A percentile compares a stretch with the other conserved stretches of the same genome.
phyloP scores from a whole-genome alignment of 2,329 filamentous ascomycete genomes.

The Cryphonectria carpinicola region DNA sequence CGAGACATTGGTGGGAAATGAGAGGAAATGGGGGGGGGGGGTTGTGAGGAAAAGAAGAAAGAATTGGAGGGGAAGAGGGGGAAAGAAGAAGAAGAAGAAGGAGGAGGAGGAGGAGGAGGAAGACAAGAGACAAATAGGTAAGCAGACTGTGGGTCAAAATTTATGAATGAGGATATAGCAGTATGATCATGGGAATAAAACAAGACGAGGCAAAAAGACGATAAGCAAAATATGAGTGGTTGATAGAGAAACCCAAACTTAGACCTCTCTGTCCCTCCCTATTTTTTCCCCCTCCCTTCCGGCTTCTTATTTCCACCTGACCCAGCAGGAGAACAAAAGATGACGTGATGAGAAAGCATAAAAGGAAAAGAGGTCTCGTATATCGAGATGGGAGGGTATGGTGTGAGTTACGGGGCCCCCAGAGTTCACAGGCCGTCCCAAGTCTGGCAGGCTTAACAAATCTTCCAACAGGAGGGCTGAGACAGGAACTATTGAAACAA shows the following conservation, averaged over 20 bases:
- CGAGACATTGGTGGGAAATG: not conserved
- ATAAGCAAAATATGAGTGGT: not conserved
- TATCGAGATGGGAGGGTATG: not conserved
- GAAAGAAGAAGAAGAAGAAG: not conserved
- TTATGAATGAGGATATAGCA: not conserved
- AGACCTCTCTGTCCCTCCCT: not conserved
- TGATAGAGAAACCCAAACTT: not conserved
- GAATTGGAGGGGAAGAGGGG: not conserved
- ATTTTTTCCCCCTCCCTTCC: not conserved
- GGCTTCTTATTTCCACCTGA: not conserved
- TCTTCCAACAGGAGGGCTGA: not conserved
- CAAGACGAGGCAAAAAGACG: not conserved
- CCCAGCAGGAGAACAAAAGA: not conserved
- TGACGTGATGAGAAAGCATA: not conserved
- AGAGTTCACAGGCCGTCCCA: not conserved
- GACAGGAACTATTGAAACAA: not conserved
- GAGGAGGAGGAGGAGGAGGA: too few relatives aligned
- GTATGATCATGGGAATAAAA: not conserved
- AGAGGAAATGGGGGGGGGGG: not conserved
- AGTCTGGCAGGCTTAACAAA: not conserved
- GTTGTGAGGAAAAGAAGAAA: not conserved
- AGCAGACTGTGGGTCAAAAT: not conserved
- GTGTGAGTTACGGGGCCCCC: not conserved
- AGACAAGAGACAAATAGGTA: not conserved
- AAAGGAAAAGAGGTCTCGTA: not conserved